A percentile compares a stretch with the other conserved stretches of the same genome.
phyloP scores from a whole-genome alignment of 2,329 filamentous ascomycete genomes.

The Paecilomyces sp. region DNA sequence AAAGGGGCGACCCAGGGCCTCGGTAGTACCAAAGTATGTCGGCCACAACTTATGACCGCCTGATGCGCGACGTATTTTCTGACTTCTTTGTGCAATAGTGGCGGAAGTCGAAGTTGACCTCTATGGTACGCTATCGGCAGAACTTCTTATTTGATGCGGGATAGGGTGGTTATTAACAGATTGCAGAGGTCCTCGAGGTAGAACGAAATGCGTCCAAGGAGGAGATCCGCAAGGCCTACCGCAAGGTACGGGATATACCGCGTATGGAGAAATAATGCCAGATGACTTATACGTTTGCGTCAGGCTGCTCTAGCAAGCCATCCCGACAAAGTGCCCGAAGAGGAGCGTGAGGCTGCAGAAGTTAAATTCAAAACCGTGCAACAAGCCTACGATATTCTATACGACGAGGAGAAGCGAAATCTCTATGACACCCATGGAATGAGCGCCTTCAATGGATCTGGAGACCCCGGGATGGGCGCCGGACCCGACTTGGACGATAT shows the following conservation, averaged over 20 bases:
- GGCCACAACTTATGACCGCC: neutral
- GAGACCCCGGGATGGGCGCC: conserved; percentile 58
- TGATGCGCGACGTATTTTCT: neutral
- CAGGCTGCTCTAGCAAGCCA: conserved; percentile 83
- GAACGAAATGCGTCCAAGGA: conserved; percentile 63
- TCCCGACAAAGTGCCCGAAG: conserved; percentile 89
- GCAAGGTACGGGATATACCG: conserved; percentile 58
- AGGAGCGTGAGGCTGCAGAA: conserved; percentile 77
- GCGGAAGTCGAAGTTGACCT: conserved; percentile 46
- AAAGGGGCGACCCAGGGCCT: neutral
- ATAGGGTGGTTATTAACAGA: conserved; percentile 17
- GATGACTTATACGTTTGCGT: neutral
- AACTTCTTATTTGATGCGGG: neutral
- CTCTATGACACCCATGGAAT: conserved; percentile 94
- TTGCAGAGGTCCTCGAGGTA: conserved; percentile 70
- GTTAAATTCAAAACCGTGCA: conserved; percentile 87
- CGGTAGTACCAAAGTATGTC: neutral
- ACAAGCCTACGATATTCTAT: conserved; percentile 95
- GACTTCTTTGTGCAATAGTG: conserved; percentile 18
- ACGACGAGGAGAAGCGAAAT: conserved; percentile 86
- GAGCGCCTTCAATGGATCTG: conserved; percentile 81
- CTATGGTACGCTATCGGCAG: conserved; percentile 44
- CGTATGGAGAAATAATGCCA: conserved; percentile 5
- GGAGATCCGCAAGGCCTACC: conserved; percentile 92
- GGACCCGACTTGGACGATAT: conserved; percentile 78